phyloP scores from a whole-genome alignment of 805 yeast genomes.

The Brettanomyces naardenensis region DNA sequence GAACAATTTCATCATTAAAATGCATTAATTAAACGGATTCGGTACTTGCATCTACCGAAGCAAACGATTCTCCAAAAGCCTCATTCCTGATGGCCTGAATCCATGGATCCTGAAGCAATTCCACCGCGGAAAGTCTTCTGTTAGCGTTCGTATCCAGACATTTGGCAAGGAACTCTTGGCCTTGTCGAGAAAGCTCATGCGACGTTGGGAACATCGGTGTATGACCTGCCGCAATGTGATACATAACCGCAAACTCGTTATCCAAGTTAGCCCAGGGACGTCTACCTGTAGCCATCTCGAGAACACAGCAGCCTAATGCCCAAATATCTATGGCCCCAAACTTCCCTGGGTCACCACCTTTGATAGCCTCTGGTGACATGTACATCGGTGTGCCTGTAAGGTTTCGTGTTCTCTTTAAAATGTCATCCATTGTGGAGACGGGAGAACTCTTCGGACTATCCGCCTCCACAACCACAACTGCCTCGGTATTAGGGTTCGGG shows the following conservation, averaged over 20 bases:
- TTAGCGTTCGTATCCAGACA: constrained; percentile 81
- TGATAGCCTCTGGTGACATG: constrained; percentile 96
- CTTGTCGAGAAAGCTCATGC: constrained; percentile 71
- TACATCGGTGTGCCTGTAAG: constrained; percentile 98
- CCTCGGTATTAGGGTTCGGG: background rate
- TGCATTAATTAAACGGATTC: background rate
- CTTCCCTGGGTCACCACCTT: constrained; percentile 56
- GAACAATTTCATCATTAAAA: too few species aligned
- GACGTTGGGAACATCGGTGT: constrained; percentile 74
- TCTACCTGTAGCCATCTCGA: constrained; percentile 95
- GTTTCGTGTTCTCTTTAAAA: constrained; percentile 20
- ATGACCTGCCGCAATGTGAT: constrained; percentile 94
- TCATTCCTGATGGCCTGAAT: constrained; percentile 60
- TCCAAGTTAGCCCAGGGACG: constrained; percentile 96
- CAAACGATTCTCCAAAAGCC: constrained; percentile 46
- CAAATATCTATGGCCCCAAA: constrained; percentile 80
- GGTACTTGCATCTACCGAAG: background rate
- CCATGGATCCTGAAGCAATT: constrained; percentile 86
- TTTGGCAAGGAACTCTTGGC: constrained; percentile 60
- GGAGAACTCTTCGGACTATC: constrained; percentile 4
- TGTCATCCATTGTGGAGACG: constrained; percentile 10
- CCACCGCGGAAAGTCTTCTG: constrained; percentile 76
- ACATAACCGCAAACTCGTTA: constrained; percentile 98
- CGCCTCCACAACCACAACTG: too few species aligned
- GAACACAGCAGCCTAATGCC: constrained; percentile 93